phyloP scores from a whole-genome alignment of 805 yeast genomes.

The Cyberlindnera mississippiensis region DNA sequence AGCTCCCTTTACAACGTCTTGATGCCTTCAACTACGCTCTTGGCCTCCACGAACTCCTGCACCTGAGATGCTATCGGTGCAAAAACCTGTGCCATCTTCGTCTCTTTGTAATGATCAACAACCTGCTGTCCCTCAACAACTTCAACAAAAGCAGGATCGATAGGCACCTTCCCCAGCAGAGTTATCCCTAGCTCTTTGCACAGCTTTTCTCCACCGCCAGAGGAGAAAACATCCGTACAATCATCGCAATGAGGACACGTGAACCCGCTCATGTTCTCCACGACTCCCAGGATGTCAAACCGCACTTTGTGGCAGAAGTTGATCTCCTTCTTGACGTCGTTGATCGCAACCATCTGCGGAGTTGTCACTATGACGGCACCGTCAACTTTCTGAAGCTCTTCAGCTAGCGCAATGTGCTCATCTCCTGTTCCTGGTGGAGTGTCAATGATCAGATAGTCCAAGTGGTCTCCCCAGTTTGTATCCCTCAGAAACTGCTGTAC shows the following conservation, averaged over 20 bases:
- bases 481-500: slow-evolving; percentile 88
- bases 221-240: slow-evolving; percentile 85
- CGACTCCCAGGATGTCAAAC: slow-evolving; percentile 74
- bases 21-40: too few species aligned
- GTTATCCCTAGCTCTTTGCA: slow-evolving; percentile 60
- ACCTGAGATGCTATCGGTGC: slow-evolving; percentile 12
- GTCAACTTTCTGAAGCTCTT: slow-evolving; percentile 75
- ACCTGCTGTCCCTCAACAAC: slow-evolving; percentile 61
- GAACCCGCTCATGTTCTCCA: slow-evolving; percentile 97
- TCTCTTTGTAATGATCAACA: slow-evolving; percentile 7
- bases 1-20: too few species aligned
- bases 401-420: slow-evolving; percentile 96
- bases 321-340: slow-evolving; percentile 92
- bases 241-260: slow-evolving; percentile 93
- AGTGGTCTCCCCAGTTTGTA: slow-evolving; percentile 77
- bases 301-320: slow-evolving; percentile 87
- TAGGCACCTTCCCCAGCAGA: slow-evolving; percentile 85
- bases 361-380: slow-evolving; percentile 96
- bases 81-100: slow-evolving; percentile 15
- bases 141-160: slow-evolving; percentile 88
- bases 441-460: slow-evolving; percentile 78
- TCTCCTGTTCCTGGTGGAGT: slow-evolving; percentile 99
- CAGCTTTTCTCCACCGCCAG: slow-evolving; percentile 83
- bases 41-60: slow-evolving; percentile 5
- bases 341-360: slow-evolving; percentile 89